Evolutionary conservation across 78 protist species (phyloP).

Genomic region (Tieghemostelium lacteum): DNA sequence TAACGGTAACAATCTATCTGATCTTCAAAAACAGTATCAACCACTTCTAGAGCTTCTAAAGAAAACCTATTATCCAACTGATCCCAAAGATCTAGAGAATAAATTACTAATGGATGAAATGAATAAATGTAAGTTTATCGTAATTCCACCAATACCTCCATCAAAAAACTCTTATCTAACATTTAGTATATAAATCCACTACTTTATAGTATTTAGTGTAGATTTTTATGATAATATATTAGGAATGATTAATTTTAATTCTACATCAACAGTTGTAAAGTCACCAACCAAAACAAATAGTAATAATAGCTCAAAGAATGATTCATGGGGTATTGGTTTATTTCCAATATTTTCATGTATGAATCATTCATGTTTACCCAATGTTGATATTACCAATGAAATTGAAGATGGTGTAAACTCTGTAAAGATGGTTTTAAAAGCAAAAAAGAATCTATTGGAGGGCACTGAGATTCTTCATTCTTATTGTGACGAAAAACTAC

Average conservation of each 20-base stretch:
- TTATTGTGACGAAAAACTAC: constrained; percentile 46
- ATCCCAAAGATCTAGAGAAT: constrained; percentile 15
- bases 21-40: constrained; percentile 40
- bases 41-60: constrained; percentile 24
- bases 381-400: constrained; percentile 55
- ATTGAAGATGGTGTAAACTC: constrained; percentile 33
- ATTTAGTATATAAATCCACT: background rate
- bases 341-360: constrained; percentile 70
- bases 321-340: constrained; percentile 55
- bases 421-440: constrained; percentile 34
- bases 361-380: constrained; percentile 77
- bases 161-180: background rate
- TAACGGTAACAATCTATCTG: constrained; percentile 38
- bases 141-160: too few relatives aligned
- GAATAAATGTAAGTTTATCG: constrained; percentile 31
- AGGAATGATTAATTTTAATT: constrained; percentile 61
- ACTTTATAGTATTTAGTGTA: constrained; percentile 41
- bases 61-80: constrained; percentile 29
- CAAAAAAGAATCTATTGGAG: constrained; percentile 30
- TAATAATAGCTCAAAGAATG: background rate
- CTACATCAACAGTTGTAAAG: constrained; percentile 45
- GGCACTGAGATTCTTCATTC: constrained; percentile 43
- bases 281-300: background rate
- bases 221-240: constrained; percentile 63
- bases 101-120: constrained; percentile 33